Percentiles rank a stretch among this genome's conserved stretches.
Evolutionary conservation across 176 grass and related monocot species (phyloP).

Genomic region (Elymus sibiricus): DNA sequence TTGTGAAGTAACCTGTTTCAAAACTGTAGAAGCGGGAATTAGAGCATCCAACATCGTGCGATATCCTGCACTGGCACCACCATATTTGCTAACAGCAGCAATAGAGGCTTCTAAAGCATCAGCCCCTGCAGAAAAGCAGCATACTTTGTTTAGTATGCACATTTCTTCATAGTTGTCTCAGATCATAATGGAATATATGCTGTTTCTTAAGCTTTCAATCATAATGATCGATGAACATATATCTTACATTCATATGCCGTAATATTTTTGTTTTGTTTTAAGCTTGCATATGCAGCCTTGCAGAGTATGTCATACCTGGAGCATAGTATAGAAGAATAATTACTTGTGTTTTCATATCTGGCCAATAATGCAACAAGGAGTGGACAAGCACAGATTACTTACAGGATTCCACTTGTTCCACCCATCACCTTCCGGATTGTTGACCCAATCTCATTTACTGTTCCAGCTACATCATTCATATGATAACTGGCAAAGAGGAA

Average conservation of each 20-base stretch:
- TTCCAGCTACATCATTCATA: slow-evolving; percentile 94
- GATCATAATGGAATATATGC: slow-evolving; percentile 22
- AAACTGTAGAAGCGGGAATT: slow-evolving; percentile 74
- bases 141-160: background rate
- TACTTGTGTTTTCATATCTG: slow-evolving; percentile 14
- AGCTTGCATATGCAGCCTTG: slow-evolving; percentile 94
- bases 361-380: slow-evolving; percentile 2
- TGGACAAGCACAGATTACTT: slow-evolving; percentile 14
- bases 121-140: slow-evolving; percentile 55
- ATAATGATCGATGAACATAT: background rate
- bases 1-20: slow-evolving; percentile 58
- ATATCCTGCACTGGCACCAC: slow-evolving; percentile 80
- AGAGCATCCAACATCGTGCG: slow-evolving; percentile 98
- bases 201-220: slow-evolving; percentile 53
- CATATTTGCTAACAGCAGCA: slow-evolving; percentile 95
- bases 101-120: slow-evolving; percentile 79
- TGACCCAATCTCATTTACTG: slow-evolving; percentile 85
- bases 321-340: slow-evolving; percentile 22
- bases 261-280: slow-evolving; percentile 64
- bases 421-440: slow-evolving; percentile 92
- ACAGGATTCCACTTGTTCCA: slow-evolving; percentile 99
- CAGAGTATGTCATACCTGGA: slow-evolving; percentile 95
- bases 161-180: slow-evolving; percentile 5
- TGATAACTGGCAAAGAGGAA: slow-evolving; percentile 70
- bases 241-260: slow-evolving; percentile 81